These are phyloP conservation scores for Blepharisma undulans DNA, from an alignment of 169 alveolate species.

Conservation along the genomic window DNA sequence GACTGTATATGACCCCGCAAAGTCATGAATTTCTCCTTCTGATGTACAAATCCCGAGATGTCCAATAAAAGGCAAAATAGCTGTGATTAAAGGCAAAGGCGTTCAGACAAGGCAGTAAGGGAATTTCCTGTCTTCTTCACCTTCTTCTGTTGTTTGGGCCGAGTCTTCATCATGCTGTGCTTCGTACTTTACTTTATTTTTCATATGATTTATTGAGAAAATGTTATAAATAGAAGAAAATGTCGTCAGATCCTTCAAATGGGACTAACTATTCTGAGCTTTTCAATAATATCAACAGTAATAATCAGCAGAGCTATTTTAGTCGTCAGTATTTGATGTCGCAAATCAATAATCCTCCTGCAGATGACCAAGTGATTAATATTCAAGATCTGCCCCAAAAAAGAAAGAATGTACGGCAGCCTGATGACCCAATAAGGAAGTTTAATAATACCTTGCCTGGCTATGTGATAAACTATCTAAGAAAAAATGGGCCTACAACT, in stretches of 20 bases:
- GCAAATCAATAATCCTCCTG: not conserved
- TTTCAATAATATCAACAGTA: not conserved
- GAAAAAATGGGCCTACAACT: not conserved
- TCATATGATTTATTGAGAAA: not conserved
- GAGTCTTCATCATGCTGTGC: not conserved
- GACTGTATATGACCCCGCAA: slow-evolving; percentile 82
- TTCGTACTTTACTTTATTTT: not conserved
- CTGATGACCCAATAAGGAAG: slow-evolving; percentile 3
- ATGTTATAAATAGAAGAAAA: not conserved
- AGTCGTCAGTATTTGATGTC: not conserved
- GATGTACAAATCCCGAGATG: slow-evolving; percentile 82
- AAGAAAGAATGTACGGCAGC: not conserved
- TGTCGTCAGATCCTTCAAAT: not conserved
- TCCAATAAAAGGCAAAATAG: slow-evolving; percentile 83
- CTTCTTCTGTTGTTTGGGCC: not conserved
- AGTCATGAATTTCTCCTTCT: slow-evolving; percentile 85
- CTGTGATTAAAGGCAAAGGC: slow-evolving; percentile 76
- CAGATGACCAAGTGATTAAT: not conserved
- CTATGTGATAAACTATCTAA: not conserved
- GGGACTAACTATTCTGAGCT: not conserved
- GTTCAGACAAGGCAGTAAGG: slow-evolving; percentile 85
- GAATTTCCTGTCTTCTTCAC: slow-evolving; percentile 45
- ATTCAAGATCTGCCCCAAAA: not conserved
- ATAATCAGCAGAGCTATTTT: not conserved
- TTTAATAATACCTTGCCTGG: slow-evolving; percentile 4